Conservation (phyloP, 495 filamentous ascomycete genomes). For the Penicillium ucsense region DNA sequence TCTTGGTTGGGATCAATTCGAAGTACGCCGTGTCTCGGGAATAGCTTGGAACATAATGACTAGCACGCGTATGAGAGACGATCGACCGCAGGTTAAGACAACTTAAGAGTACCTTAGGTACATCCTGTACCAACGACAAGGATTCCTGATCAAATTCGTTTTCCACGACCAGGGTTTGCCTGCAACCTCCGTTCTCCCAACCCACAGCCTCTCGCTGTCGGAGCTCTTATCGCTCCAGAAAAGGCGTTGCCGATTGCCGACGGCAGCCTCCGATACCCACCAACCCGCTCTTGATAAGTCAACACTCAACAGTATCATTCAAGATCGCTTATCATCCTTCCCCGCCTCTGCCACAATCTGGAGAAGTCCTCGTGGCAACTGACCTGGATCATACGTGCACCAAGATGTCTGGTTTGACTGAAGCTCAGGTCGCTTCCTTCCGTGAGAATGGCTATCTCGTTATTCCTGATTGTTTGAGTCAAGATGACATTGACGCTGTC, state of each 20-base stretch:
- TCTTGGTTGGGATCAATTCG: no score
- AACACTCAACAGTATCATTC: neutral
- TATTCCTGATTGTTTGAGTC: slow-evolving; percentile 66
- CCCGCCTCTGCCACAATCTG: neutral
- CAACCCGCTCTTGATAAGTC: neutral
- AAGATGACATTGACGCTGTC: slow-evolving; percentile 53
- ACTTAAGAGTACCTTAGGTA: no score
- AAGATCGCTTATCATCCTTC: slow-evolving; percentile 3
- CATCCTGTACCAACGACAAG: no score
- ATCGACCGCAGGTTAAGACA: no score
- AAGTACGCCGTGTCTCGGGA: no score
- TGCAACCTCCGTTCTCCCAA: no score
- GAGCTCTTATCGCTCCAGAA: neutral
- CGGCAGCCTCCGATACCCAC: neutral
- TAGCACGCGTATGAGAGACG: no score
- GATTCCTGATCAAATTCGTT: no score
- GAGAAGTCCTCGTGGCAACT: no score
- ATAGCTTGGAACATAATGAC: no score
- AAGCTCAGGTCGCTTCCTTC: slow-evolving; percentile 63
- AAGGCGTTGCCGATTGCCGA: neutral
- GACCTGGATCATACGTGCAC: neutral
- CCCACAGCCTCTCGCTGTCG: neutral
- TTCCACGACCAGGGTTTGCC: no score
- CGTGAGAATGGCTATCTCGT: slow-evolving; percentile 80
- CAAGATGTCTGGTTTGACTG: slow-evolving; percentile 49